Evolutionary conservation across 2,329 filamentous ascomycete species (phyloP).

Genomic region (Zasmidium cellare): DNA sequence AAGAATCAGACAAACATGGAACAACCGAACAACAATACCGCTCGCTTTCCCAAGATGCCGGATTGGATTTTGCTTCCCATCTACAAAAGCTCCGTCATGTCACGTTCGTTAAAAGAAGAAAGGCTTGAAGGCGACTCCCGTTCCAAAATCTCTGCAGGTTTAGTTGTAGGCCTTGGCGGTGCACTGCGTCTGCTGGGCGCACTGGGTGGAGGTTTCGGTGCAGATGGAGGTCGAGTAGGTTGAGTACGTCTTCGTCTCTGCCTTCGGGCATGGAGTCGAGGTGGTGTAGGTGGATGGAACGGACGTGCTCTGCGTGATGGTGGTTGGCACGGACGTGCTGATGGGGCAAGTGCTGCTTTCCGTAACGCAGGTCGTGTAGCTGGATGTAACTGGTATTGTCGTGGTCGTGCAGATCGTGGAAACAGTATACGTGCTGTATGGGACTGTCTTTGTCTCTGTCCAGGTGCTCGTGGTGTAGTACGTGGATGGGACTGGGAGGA

Average conservation of each 20-base stretch:
- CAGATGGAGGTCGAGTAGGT: constrained; percentile 14
- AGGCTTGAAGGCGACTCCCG: neutral
- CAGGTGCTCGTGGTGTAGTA: constrained; percentile 19
- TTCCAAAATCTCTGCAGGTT: neutral
- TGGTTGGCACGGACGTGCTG: constrained; percentile 9
- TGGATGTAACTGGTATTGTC: constrained; percentile 7
- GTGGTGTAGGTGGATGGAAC: constrained; percentile 11
- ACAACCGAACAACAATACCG: too few species aligned
- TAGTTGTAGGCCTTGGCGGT: neutral
- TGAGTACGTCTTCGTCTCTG: constrained; percentile 6
- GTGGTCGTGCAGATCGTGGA: constrained; percentile 17
- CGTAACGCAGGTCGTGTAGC: constrained; percentile 11
- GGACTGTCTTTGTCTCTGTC: constrained; percentile 17
- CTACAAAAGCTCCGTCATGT: neutral
- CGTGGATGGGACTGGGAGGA: constrained; percentile 4
- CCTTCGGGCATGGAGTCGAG: constrained; percentile 13
- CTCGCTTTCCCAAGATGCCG: neutral
- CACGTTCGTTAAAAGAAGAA: neutral
- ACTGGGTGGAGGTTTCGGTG: constrained; percentile 16
- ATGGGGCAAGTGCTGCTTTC: constrained; percentile 13
- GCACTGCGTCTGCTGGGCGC: constrained; percentile 4
- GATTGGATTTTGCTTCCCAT: too few species aligned
- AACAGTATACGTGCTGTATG: constrained; percentile 9
- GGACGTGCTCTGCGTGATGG: constrained; percentile 7
- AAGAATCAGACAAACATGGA: too few species aligned